These are phyloP conservation scores for Dissoconium aciculare DNA, from an alignment of 2,329 filamentous ascomycete genomes.

Conservation along the genomic window DNA sequence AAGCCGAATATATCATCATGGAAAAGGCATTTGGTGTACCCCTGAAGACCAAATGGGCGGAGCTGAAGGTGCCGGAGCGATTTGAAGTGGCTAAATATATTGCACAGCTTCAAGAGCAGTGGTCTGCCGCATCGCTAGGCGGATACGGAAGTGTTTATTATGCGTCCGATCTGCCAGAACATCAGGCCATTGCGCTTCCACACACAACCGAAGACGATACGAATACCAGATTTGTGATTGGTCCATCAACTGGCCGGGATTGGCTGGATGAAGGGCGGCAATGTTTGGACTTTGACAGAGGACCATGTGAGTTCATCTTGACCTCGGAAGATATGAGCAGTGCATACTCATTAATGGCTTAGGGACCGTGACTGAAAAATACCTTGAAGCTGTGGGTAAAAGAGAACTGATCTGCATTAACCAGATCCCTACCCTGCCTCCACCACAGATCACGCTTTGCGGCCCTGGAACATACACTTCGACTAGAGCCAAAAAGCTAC, in stretches of 20 bases:
- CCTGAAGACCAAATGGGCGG: slow-evolving; percentile 18
- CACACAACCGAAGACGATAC: slow-evolving; percentile 10
- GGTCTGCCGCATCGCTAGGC: slow-evolving; percentile 17
- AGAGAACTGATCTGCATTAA: slow-evolving; percentile 23
- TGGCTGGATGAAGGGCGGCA: slow-evolving; percentile 21
- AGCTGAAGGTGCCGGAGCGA: slow-evolving; percentile 9
- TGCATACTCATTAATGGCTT: slow-evolving; percentile 10
- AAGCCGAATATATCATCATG: slow-evolving; percentile 13
- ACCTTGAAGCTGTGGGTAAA: slow-evolving; percentile 21
- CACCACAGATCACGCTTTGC: slow-evolving; percentile 21
- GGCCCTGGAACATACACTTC: slow-evolving; percentile 26
- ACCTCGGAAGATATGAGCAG: slow-evolving; percentile 3
- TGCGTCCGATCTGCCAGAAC: slow-evolving; percentile 15
- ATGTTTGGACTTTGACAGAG: slow-evolving; percentile 20
- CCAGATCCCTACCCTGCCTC: slow-evolving; percentile 21
- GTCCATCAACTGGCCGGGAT: slow-evolving; percentile 23
- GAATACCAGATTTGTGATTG: slow-evolving; percentile 22
- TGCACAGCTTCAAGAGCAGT: slow-evolving; percentile 13
- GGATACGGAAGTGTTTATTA: slow-evolving; percentile 23
- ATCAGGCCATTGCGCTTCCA: slow-evolving; percentile 9
- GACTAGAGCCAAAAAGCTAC: slow-evolving; percentile 22
- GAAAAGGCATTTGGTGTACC: slow-evolving; percentile 18
- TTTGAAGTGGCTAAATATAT: slow-evolving; percentile 17
- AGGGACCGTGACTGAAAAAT: slow-evolving; percentile 22
- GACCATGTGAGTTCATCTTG: slow-evolving; percentile 22